Conservation (phyloP, 78 protist species). For the Protostelium mycophagum region DNA sequence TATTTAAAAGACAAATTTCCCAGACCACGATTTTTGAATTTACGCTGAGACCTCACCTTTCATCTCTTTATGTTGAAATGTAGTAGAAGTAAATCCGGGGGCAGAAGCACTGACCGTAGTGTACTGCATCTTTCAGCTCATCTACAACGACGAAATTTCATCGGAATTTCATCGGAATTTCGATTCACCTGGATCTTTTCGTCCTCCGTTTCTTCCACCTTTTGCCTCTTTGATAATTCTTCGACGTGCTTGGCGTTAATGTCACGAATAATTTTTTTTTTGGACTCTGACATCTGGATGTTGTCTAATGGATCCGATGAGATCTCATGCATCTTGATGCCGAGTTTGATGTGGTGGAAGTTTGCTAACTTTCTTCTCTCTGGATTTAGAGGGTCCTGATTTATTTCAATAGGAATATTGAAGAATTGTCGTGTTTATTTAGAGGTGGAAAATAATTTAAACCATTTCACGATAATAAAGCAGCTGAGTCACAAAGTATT, state of each 20-base stretch:
- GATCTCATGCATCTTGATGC: constrained; percentile 7
- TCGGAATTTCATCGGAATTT: constrained; percentile 7
- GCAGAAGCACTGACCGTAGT: constrained; percentile 26
- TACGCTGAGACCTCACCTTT: too few species aligned
- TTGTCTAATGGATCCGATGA: background rate
- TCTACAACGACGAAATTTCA: constrained; percentile 22
- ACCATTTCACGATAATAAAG: background rate
- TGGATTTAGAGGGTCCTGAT: constrained; percentile 22
- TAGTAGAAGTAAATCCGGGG: constrained; percentile 4
- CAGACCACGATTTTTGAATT: too few species aligned
- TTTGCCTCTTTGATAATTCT: background rate
- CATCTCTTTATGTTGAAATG: background rate
- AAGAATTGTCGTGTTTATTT: constrained; percentile 6
- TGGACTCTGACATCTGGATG: constrained; percentile 14
- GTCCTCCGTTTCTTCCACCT: background rate
- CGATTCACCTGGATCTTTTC: background rate
- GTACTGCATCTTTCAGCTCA: background rate
- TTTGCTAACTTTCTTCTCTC: constrained; percentile 11
- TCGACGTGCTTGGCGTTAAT: constrained; percentile 39
- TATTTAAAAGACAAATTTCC: too few species aligned
- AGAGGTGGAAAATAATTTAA: background rate
- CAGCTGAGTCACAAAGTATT: background rate
- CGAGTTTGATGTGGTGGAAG: constrained; percentile 36
- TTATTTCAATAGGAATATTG: background rate
- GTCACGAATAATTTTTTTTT: constrained; percentile 14